Percentiles rank a stretch among this genome's conserved stretches.
These are phyloP conservation scores for Trypanosoma mega DNA, from an alignment of 208 protist species.

Conservation along the genomic window DNA sequence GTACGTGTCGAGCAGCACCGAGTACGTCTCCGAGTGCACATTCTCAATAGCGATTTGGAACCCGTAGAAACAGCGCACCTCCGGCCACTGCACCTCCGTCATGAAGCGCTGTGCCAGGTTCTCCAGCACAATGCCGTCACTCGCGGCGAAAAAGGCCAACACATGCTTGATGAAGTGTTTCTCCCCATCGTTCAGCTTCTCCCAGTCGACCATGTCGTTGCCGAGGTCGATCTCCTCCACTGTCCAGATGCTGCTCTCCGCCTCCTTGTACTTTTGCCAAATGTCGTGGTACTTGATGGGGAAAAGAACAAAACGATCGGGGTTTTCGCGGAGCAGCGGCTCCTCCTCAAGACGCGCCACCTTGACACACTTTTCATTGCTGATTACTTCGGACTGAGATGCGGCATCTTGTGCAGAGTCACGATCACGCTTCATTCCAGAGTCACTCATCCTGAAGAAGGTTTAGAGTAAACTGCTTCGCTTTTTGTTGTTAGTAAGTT, in stretches of 20 bases:
- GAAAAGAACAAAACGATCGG: conserved; percentile 97
- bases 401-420: no score
- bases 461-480: no score
- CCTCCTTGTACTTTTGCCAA: conserved; percentile 99
- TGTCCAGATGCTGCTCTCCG: conserved; percentile 97
- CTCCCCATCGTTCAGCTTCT: conserved; percentile 94
- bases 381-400: no score
- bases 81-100: conserved; percentile 97
- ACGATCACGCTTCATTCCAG: no score
- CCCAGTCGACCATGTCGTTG: conserved; percentile 96
- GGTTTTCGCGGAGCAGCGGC: conserved; percentile 95
- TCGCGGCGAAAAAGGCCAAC: conserved; percentile 98
- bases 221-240: conserved; percentile 98
- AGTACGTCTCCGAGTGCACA: conserved; percentile 97
- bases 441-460: no score
- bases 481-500: no score
- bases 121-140: conserved; percentile 99
- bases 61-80: conserved; percentile 98
- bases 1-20: conserved; percentile 95
- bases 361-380: no score
- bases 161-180: conserved; percentile 98
- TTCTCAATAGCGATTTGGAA: conserved; percentile 99
- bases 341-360: no score
- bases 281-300: conserved; percentile 97
- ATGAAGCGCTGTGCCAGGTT: conserved; percentile 97